phyloP scores from a whole-genome alignment of 768 basidiomycete genomes.

The Phylloporus rhodoxanthus region DNA sequence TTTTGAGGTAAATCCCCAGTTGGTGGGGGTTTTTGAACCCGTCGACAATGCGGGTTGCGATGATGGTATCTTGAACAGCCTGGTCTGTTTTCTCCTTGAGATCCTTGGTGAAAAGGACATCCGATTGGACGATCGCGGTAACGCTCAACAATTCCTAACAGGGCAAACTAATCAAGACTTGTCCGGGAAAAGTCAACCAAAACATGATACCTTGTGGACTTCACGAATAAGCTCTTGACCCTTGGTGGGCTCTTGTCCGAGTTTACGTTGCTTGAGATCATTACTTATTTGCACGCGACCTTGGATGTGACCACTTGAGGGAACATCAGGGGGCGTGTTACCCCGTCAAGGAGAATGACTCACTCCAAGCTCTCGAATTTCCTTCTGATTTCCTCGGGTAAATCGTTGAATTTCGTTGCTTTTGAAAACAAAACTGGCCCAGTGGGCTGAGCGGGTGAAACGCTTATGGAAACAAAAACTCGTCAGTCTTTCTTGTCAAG shows the following conservation, averaged over 20 bases:
- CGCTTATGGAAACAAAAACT: constrained; percentile 10
- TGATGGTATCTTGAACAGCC: constrained; percentile 74
- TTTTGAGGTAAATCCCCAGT: constrained; percentile 64
- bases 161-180: not conserved
- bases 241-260: constrained; percentile 69
- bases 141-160: constrained; percentile 60
- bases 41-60: constrained; percentile 70
- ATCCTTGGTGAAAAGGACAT: constrained; percentile 61
- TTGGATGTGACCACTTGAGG: constrained; percentile 59
- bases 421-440: constrained; percentile 34
- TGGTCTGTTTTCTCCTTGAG: constrained; percentile 71
- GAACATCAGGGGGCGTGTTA: constrained; percentile 5
- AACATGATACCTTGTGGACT: constrained; percentile 53
- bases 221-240: constrained; percentile 62
- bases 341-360: constrained; percentile 15
- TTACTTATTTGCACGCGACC: constrained; percentile 76
- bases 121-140: constrained; percentile 57
- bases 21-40: constrained; percentile 73
- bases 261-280: constrained; percentile 67
- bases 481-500: not conserved
- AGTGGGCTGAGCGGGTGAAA: constrained; percentile 26
- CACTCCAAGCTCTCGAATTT: constrained; percentile 70
- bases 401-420: constrained; percentile 76
- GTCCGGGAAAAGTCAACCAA: not conserved
- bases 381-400: constrained; percentile 63